Percentiles rank a stretch among this genome's conserved stretches.
phyloP scores from a whole-genome alignment of 305 asterid species.

The Fraxinus angustifolia region DNA sequence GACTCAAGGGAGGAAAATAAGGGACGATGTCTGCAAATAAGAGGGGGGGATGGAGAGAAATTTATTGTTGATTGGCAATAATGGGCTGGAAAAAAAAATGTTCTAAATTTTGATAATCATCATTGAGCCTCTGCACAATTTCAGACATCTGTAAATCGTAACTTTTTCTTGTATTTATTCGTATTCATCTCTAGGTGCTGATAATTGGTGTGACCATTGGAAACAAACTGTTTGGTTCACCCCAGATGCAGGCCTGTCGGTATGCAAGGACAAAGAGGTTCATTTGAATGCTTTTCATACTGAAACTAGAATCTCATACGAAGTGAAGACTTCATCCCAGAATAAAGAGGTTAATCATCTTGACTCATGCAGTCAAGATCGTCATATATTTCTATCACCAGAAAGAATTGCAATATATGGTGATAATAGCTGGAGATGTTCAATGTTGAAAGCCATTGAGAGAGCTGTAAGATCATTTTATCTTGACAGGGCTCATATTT shows the following conservation, averaged over 20 bases:
- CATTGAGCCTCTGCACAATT: neutral
- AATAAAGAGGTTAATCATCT: slow-evolving; percentile 29
- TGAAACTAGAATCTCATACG: slow-evolving; percentile 60
- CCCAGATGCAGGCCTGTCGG: slow-evolving; percentile 51
- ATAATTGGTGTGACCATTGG: slow-evolving; percentile 95
- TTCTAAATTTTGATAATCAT: neutral
- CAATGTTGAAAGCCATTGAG: slow-evolving; percentile 56
- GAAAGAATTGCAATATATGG: slow-evolving; percentile 73
- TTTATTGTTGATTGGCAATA: neutral
- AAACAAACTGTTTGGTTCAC: slow-evolving; percentile 85
- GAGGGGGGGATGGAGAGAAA: neutral
- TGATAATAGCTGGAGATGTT: slow-evolving; percentile 62
- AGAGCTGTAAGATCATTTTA: slow-evolving; percentile 58
- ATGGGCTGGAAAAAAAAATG: neutral
- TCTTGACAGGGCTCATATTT: neutral
- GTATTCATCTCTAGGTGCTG: slow-evolving; percentile 44
- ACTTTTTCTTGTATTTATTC: neutral
- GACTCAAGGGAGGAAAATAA: neutral
- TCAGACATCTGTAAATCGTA: neutral
- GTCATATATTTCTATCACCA: slow-evolving; percentile 53
- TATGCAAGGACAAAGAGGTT: slow-evolving; percentile 56
- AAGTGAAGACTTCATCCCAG: slow-evolving; percentile 34
- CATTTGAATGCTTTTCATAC: slow-evolving; percentile 56
- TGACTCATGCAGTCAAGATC: slow-evolving; percentile 33
- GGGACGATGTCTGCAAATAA: neutral